phyloP scores from a whole-genome alignment of 805 yeast genomes.

The Ogataea dorogensis region DNA sequence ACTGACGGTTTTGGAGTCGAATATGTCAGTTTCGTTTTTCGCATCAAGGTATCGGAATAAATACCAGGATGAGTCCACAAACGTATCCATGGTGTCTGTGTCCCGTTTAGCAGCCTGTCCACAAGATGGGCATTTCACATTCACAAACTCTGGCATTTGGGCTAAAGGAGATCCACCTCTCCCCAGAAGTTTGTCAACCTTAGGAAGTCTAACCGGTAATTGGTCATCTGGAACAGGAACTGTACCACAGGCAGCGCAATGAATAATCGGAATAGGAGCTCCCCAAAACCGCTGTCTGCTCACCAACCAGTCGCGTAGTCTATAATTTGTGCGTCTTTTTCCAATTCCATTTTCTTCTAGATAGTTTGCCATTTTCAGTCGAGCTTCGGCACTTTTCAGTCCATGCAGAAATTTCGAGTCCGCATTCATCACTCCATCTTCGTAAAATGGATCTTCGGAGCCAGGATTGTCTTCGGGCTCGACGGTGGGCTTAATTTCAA shows the following conservation, averaged over 20 bases:
- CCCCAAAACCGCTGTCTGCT: conserved; percentile 98
- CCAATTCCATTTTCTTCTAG: conserved; percentile 40
- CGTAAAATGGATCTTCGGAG: conserved; percentile 23
- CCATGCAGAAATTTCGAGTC: conserved; percentile 54
- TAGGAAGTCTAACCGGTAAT: conserved; percentile 80
- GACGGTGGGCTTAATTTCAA: conserved; percentile 41
- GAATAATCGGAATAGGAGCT: conserved; percentile 93
- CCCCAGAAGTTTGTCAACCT: conserved; percentile 40
- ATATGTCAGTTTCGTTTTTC: conserved; percentile 54
- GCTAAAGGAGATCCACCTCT: conserved; percentile 70
- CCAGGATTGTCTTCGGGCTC: conserved; percentile 35
- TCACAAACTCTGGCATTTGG: conserved; percentile 62
- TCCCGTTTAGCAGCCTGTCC: conserved; percentile 73
- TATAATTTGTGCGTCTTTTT: conserved; percentile 47
- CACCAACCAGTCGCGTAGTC: conserved; percentile 90
- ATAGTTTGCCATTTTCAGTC: conserved; percentile 36
- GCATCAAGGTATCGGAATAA: conserved; percentile 82
- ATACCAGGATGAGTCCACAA: conserved; percentile 98
- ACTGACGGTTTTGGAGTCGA: conserved; percentile 48
- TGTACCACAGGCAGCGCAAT: conserved; percentile 81
- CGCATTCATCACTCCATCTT: conserved; percentile 47
- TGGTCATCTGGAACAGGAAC: conserved; percentile 90
- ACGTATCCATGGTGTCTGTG: conserved; percentile 98
- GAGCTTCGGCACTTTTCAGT: conserved; percentile 49
- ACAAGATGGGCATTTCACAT: conserved; percentile 81